Conservation (phyloP, 2,329 filamentous ascomycete species). For the Periglandula ipomoeae region DNA sequence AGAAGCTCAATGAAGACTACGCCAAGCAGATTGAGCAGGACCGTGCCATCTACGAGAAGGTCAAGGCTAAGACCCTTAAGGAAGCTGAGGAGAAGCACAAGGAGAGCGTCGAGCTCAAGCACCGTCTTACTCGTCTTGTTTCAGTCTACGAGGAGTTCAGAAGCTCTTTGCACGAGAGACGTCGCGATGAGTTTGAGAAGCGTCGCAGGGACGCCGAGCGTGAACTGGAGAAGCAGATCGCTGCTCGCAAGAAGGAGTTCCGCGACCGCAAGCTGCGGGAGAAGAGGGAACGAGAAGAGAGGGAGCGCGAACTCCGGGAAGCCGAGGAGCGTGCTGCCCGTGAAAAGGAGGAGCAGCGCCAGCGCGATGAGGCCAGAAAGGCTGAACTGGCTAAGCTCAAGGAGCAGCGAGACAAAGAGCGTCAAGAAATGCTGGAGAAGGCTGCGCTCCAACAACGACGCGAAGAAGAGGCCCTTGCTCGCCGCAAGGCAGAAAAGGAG, state of each 20-base stretch:
- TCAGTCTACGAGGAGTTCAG: slow-evolving; percentile 79
- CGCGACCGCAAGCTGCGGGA: slow-evolving; percentile 76
- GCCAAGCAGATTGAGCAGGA: slow-evolving; percentile 73
- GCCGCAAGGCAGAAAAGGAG: slow-evolving; percentile 58
- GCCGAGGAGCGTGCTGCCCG: slow-evolving; percentile 73
- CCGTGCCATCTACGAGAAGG: slow-evolving; percentile 67
- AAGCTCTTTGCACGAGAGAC: slow-evolving; percentile 71
- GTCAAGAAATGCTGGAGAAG: slow-evolving; percentile 58
- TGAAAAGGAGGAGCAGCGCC: slow-evolving; percentile 80
- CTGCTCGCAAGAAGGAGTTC: slow-evolving; percentile 77
- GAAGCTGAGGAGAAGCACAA: slow-evolving; percentile 84
- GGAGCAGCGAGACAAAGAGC: slow-evolving; percentile 56
- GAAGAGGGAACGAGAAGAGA: slow-evolving; percentile 76
- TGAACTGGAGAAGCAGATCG: slow-evolving; percentile 88
- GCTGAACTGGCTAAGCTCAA: slow-evolving; percentile 58
- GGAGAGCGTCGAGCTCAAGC: slow-evolving; percentile 86
- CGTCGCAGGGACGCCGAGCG: slow-evolving; percentile 84
- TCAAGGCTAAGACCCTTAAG: slow-evolving; percentile 66
- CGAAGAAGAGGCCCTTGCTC: slow-evolving; percentile 80
- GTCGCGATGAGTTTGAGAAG: slow-evolving; percentile 93
- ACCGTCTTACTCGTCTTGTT: slow-evolving; percentile 78
- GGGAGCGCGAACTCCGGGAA: slow-evolving; percentile 67
- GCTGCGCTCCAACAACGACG: slow-evolving; percentile 65
- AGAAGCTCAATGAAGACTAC: slow-evolving; percentile 83
- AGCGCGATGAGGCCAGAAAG: slow-evolving; percentile 71